These are phyloP conservation scores for Sugiyamaella chiloensis DNA, from an alignment of 805 yeast species.

Conservation along the genomic window DNA sequence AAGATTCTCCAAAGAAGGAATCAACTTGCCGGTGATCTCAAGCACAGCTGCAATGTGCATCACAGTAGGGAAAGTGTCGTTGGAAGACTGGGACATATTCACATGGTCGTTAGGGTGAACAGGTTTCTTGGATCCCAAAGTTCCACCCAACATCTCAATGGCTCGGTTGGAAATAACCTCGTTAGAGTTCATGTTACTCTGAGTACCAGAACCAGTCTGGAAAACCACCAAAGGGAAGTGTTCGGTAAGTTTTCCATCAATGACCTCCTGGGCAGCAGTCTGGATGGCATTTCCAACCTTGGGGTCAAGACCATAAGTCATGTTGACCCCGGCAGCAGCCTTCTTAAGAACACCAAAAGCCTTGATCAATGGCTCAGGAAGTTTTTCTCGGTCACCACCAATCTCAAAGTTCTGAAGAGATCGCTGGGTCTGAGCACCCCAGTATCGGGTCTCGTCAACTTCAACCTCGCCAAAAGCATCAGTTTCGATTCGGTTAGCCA, in stretches of 20 bases:
- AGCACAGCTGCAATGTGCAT: constrained; percentile 99
- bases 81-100: constrained; percentile 96
- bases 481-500: constrained; percentile 64
- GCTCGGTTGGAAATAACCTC: constrained; percentile 99
- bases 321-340: constrained; percentile 91
- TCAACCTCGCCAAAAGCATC: constrained; percentile 98
- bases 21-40: constrained; percentile 68
- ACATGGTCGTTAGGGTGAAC: constrained; percentile 99
- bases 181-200: constrained; percentile 78
- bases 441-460: constrained; percentile 81
- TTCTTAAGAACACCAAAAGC: constrained; percentile 94
- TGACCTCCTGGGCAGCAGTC: constrained; percentile 92
- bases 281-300: constrained; percentile 80
- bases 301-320: constrained; percentile 80
- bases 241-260: constrained; percentile 84
- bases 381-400: constrained; percentile 85
- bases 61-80: constrained; percentile 98
- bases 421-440: constrained; percentile 97
- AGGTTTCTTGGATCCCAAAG: constrained; percentile 84
- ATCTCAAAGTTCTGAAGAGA: constrained; percentile 91
- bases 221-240: constrained; percentile 98
- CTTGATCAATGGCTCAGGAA: constrained; percentile 86
- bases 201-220: constrained; percentile 99
- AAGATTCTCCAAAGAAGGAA: constrained; percentile 79
- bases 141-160: constrained; percentile 91